Conservation (phyloP, 176 grass and related monocot species). For the Musa troglodytarum region DNA sequence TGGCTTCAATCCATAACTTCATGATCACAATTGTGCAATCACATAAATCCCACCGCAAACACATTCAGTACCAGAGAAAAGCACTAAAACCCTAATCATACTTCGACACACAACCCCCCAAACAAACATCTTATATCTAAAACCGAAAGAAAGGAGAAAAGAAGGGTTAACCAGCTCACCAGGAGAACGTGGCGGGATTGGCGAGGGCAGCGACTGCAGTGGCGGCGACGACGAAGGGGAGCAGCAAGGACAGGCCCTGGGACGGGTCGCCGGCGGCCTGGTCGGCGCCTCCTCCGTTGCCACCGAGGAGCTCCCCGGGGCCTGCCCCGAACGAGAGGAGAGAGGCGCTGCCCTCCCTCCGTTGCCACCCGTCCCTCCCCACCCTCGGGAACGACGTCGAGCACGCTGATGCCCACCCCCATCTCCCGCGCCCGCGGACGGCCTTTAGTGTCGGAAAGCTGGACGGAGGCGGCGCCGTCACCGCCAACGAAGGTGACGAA, state of each 20-base stretch:
- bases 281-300: slow-evolving; percentile 2
- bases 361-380: slow-evolving; percentile 44
- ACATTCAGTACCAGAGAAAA: too few species aligned
- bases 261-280: slow-evolving; percentile 30
- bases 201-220: slow-evolving; percentile 59
- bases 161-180: slow-evolving; percentile 26
- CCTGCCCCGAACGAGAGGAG: slow-evolving; percentile 37
- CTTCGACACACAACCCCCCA: not conserved
- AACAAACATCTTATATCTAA: not conserved
- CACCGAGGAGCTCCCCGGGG: not conserved
- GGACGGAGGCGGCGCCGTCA: not conserved
- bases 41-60: too few species aligned
- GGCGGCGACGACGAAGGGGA: slow-evolving; percentile 68
- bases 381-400: slow-evolving; percentile 39
- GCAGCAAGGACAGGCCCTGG: slow-evolving; percentile 50
- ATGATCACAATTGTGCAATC: too few species aligned
- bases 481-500: not conserved
- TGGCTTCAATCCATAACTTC: too few species aligned
- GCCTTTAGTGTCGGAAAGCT: not conserved
- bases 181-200: slow-evolving; percentile 73
- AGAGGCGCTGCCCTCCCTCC: slow-evolving; percentile 41
- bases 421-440: not conserved
- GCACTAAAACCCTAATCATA: too few species aligned
- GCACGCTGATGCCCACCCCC: slow-evolving; percentile 31
- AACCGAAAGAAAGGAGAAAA: slow-evolving; percentile 12